Percentiles rank a stretch among this genome's conserved stretches.
Conservation (phyloP, 75 land plant genomes). For the Larix kaempferi region DNA sequence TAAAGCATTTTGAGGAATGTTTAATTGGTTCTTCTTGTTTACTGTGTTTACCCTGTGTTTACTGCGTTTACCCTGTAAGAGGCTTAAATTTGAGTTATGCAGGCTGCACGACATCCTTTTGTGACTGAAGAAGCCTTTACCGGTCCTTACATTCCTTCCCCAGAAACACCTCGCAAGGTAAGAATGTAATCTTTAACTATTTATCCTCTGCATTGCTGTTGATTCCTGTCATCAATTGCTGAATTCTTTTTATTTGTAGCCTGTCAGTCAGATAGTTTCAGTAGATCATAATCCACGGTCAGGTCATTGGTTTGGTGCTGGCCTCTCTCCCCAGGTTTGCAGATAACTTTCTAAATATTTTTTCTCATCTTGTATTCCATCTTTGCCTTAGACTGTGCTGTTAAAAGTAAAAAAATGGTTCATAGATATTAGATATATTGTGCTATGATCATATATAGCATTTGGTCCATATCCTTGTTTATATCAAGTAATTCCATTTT, state of each 20-base stretch:
- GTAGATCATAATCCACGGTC: slow-evolving; percentile 78
- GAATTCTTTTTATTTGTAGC: slow-evolving; percentile 35
- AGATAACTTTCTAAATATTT: background rate
- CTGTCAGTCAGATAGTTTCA: slow-evolving; percentile 52
- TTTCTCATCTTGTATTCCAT: background rate
- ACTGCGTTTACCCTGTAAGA: background rate
- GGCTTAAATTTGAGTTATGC: slow-evolving; percentile 11
- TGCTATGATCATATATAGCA: background rate
- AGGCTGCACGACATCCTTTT: slow-evolving; percentile 94
- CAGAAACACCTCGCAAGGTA: slow-evolving; percentile 75
- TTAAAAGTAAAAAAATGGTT: background rate
- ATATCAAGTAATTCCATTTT: background rate
- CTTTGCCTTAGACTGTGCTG: background rate
- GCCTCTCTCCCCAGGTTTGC: slow-evolving; percentile 82
- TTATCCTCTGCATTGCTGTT: background rate
- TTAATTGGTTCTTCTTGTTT: background rate
- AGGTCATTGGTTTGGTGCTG: slow-evolving; percentile 92
- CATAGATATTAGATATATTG: background rate
- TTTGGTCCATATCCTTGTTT: background rate
- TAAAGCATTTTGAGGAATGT: background rate
- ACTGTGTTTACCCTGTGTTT: background rate
- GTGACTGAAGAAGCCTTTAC: slow-evolving; percentile 78
- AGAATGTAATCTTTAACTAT: slow-evolving; percentile 16
- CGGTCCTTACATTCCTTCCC: slow-evolving; percentile 65
- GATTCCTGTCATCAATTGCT: background rate